Evolutionary conservation across 768 basidiomycete species (phyloP), one percentile per base, ranked within the genome.

Genomic region (Mycena venus): DNA sequence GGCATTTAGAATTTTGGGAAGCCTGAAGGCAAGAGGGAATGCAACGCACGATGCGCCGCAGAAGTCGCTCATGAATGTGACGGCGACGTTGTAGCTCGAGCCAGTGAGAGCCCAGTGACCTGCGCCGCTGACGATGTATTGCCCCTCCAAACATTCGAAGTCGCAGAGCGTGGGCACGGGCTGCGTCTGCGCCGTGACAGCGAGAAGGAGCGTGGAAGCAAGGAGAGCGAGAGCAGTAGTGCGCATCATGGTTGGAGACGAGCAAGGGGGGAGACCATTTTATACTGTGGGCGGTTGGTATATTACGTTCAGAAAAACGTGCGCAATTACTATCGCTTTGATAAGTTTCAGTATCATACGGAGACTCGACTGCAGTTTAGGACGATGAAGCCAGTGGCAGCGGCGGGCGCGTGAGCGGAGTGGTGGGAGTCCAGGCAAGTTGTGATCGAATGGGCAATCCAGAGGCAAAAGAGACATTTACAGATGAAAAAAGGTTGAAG

Each of bases 11-110:
- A 40, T 44, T 44, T n/a, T n/a, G n/a, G 19, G 55, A n/a, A 32
- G 55, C 27, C 17, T n/a, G n/a, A n/a, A 42, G 40, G 23, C 15
- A 25, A 42, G 40, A 44, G 40, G 60, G 8, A 36, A 42, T 27
- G 40, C 9, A 44, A 61, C 60, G 60, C 60, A 61, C 60, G 60
- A 61, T 44, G 60, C 60, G 60, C 40, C 40, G 60, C 60, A 61
- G 60, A 61, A 61, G 60, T 61, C 27, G 60, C 60, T 61, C 60
- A 61, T 61, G 40, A 61, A 61, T 10, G 3, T 40, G 21, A 42
- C 60, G 40, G 60, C 60, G 40, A 61, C 60, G 38, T 61, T 15
- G 38, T 61, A 44, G n/a, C 7, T 61, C 25, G 60, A 61, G 40
- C 60, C 60, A 12, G 60, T 61, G 38, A 61, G 60, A 9, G 60